A percentile compares a stretch with the other conserved stretches of the same genome.
These are phyloP conservation scores for Phanerochaete carnosa DNA, from an alignment of 768 basidiomycete genomes.

Conservation along the genomic window DNA sequence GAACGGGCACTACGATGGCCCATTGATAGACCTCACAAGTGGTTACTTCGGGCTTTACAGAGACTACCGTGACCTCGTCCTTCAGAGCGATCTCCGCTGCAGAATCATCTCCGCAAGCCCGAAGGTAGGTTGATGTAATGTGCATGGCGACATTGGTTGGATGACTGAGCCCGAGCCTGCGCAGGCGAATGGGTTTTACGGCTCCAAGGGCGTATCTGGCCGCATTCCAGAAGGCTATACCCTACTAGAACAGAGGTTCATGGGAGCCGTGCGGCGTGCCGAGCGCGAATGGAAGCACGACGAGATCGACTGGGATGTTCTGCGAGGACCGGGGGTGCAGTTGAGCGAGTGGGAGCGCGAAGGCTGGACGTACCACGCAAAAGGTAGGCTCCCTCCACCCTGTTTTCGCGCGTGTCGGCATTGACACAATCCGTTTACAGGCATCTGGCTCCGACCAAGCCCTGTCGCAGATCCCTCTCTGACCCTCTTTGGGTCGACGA, in stretches of 20 bases:
- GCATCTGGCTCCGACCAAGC: conserved; percentile 79
- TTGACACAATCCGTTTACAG: conserved; percentile 35
- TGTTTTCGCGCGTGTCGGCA: background rate
- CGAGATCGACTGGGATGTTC: conserved; percentile 13
- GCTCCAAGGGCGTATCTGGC: conserved; percentile 84
- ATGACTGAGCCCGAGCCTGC: conserved; percentile 1
- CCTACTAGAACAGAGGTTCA: conserved; percentile 80
- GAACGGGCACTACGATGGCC: conserved; percentile 26
- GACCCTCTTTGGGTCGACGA: conserved; percentile 92
- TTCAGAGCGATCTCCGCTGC: conserved; percentile 56
- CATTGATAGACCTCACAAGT: conserved; percentile 80
- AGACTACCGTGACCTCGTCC: conserved; percentile 71
- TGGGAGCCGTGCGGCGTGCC: conserved; percentile 54
- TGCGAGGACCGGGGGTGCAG: conserved; percentile 48
- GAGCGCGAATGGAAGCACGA: conserved; percentile 30
- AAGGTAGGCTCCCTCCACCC: conserved; percentile 55
- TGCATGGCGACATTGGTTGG: background rate
- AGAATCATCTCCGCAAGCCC: conserved; percentile 85
- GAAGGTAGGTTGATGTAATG: conserved; percentile 48
- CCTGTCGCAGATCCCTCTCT: conserved; percentile 51
- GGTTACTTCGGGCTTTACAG: conserved; percentile 91
- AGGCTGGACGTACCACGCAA: conserved; percentile 98
- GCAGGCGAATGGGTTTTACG: conserved; percentile 95
- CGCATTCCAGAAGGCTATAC: conserved; percentile 97
- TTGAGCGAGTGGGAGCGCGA: conserved; percentile 84